These are phyloP conservation scores for Candida sanyaensis DNA, from an alignment of 1,139 yeast genomes.

Conservation along the genomic window DNA sequence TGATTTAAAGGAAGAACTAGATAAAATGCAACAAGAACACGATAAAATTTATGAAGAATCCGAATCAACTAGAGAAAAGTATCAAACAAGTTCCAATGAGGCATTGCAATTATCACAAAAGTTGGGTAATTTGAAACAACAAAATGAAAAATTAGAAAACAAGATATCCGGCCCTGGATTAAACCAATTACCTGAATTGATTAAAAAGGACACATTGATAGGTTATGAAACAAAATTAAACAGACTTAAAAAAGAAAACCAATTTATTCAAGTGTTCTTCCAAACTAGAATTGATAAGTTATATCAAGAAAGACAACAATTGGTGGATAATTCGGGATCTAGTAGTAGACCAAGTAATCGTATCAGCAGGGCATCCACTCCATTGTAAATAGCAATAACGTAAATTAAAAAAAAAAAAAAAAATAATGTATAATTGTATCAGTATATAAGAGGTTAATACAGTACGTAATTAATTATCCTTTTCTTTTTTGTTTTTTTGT, in stretches of 20 bases:
- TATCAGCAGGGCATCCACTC: conserved; percentile 43
- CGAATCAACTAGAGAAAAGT: conserved; percentile 45
- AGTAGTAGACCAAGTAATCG: conserved; percentile 37
- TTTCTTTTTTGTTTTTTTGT: too few relatives aligned
- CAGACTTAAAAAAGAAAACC: conserved; percentile 32
- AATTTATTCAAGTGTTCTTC: conserved; percentile 29
- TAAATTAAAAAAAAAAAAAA: too few relatives aligned
- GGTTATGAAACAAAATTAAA: conserved; percentile 29
- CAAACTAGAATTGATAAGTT: conserved; percentile 37
- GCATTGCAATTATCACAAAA: conserved; percentile 54
- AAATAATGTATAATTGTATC: too few relatives aligned
- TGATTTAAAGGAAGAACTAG: conserved; percentile 32
- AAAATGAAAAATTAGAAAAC: conserved; percentile 27
- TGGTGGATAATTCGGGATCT: conserved; percentile 32
- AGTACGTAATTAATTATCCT: too few relatives aligned
- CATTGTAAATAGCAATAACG: conserved; percentile 20
- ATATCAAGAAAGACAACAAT: conserved; percentile 39
- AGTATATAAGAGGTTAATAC: too few relatives aligned
- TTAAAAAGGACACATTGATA: conserved; percentile 36
- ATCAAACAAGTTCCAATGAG: conserved; percentile 53
- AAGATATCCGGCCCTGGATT: conserved; percentile 49
- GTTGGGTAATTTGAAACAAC: conserved; percentile 29
- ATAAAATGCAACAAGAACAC: conserved; percentile 26
- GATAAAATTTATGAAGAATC: conserved; percentile 30
- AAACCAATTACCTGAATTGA: conserved; percentile 38